Base-by-base conservation (phyloP, 495 filamentous ascomycete species). In the Daldinia bambusicola region DNA sequence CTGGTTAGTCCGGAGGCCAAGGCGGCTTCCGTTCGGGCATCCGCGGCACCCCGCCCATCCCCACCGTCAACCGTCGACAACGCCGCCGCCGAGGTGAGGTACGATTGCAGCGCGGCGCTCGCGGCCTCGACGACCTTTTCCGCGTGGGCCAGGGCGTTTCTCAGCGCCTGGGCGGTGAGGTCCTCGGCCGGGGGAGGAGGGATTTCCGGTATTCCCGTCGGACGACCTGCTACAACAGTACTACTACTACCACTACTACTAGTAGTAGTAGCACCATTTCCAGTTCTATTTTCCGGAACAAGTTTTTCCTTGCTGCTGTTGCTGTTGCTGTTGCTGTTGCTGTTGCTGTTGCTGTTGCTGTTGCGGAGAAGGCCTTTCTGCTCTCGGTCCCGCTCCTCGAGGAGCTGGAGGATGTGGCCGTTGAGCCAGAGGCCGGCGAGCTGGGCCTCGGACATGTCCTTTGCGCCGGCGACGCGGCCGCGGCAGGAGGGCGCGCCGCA, bases 401-500 rank as follows among this genome's bases (percentile, higher is more conserved):
- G 76, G 40, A 88, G 73, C 57, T 83, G 74, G 63, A 79, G 79
- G 66, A 90, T 87, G 75, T 88, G 85, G 1, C 69, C 77, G 75
- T 88, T 89, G 4, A 90, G 73, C 80, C 80, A 88, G 37, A 83
- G 69, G 18, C 83, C 81, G 16, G 79, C 71, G 57, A 89, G 76
- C 61, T 84, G 77, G 34, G 77, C 71, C 26, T 58, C 66, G 13
- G 72, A 70, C 85, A 89, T 87, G 69, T 84, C 80, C 62, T 78
- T 78, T 16, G 88, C 88, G n/a, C 88, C 88, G 37, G 70, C 72
- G 59, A 89, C 86, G 58, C 69, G 76, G 13, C 85, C 86, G 63
- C 79, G 79, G 74, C 88, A 90, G 41, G 75, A 72, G 0, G 77
- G 72, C 22, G 75, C 81, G 8, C 85, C 84, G 75, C 91, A 93